phyloP scores from a whole-genome alignment of 176 grass and related monocot species.

The Aegilops sharonensis region DNA sequence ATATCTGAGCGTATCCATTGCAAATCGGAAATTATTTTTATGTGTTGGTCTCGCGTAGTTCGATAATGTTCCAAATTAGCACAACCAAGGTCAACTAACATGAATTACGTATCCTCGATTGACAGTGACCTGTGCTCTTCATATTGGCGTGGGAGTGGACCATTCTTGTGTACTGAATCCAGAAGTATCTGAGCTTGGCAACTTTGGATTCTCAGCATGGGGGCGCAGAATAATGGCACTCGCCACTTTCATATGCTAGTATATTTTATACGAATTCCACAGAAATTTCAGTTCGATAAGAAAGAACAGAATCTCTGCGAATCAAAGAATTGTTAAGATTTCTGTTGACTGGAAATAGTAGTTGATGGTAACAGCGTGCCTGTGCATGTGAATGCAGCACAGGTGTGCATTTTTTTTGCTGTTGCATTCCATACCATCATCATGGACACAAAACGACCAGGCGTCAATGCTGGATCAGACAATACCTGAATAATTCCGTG shows the following conservation, averaged over 20 bases:
- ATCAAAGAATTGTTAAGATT: background rate
- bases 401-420: background rate
- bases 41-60: background rate
- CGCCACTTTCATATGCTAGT: background rate
- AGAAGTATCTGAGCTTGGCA: background rate
- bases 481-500: slow-evolving; percentile 31
- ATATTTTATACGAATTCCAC: background rate
- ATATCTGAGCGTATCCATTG: background rate
- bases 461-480: background rate
- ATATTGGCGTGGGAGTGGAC: background rate
- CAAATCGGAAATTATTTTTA: background rate
- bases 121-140: slow-evolving; percentile 2
- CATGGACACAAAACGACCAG: background rate
- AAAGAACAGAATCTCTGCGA: background rate
- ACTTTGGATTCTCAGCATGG: background rate
- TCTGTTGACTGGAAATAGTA: background rate
- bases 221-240: background rate
- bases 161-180: background rate
- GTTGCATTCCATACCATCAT: background rate
- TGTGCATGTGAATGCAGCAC: background rate
- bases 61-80: background rate
- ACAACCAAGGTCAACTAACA: background rate
- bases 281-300: background rate
- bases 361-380: background rate
- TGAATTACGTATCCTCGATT: background rate